These are phyloP conservation scores for Dittrichia graveolens DNA, from an alignment of 129 eudicot species.

Conservation along the genomic window DNA sequence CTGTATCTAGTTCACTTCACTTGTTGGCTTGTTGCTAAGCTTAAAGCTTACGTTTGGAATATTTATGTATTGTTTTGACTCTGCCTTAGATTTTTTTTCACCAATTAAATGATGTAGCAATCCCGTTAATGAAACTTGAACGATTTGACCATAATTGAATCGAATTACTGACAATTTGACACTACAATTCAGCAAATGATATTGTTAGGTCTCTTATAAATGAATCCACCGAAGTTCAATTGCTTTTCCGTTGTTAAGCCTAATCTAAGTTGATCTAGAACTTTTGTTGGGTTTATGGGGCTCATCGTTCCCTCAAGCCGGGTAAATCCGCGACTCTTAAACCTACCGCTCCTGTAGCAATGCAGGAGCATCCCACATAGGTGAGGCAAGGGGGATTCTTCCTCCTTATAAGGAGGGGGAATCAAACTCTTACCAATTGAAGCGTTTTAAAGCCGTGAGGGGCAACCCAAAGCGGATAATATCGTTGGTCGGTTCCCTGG, in stretches of 20 bases:
- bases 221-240: neutral
- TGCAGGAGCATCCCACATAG: too few relatives aligned
- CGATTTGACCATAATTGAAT: slow-evolving; percentile 6
- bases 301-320: too few relatives aligned
- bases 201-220: neutral
- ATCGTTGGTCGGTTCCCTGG: too few relatives aligned
- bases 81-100: neutral
- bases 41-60: neutral
- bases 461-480: too few relatives aligned
- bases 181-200: neutral
- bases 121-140: slow-evolving; percentile 5
- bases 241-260: slow-evolving; percentile 3
- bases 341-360: too few relatives aligned
- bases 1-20: neutral
- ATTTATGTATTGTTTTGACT: neutral
- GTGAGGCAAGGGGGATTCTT: too few relatives aligned
- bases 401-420: too few relatives aligned
- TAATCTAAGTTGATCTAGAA: neutral
- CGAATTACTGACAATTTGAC: neutral
- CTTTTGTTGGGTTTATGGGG: too few relatives aligned
- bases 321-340: too few relatives aligned
- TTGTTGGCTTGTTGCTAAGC: neutral
- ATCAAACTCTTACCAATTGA: too few relatives aligned
- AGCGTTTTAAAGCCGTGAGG: too few relatives aligned
- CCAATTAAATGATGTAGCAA: slow-evolving; percentile 1